phyloP scores from a whole-genome alignment of 495 filamentous ascomycete genomes.

The Clavariopsis aquatica region DNA sequence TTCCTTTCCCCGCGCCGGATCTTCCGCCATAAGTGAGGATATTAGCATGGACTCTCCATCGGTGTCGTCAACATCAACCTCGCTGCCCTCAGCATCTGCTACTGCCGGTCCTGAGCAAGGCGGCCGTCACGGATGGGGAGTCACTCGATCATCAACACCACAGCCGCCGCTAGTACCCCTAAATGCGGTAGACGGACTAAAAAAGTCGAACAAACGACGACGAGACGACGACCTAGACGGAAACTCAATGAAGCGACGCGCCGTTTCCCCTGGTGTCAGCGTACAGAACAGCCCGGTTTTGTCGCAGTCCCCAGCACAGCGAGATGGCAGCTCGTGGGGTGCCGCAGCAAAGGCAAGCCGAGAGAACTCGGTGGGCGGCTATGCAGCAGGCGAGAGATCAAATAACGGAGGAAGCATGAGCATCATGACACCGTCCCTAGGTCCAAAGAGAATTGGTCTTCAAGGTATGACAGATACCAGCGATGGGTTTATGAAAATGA shows the following conservation, averaged over 20 bases:
- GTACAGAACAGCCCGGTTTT: slow-evolving; percentile 87
- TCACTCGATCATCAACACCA: slow-evolving; percentile 55
- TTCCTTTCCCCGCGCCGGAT: slow-evolving; percentile 58
- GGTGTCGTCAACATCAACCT: slow-evolving; percentile 41
- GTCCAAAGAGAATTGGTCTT: slow-evolving; percentile 73
- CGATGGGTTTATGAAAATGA: slow-evolving; percentile 97
- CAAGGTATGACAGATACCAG: slow-evolving; percentile 96
- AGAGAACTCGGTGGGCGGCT: slow-evolving; percentile 53
- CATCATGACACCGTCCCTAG: slow-evolving; percentile 46
- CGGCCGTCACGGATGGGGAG: slow-evolving; percentile 29
- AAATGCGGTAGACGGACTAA: slow-evolving; percentile 66
- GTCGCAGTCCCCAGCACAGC: slow-evolving; percentile 71
- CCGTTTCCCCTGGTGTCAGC: slow-evolving; percentile 90
- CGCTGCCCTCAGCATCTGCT: slow-evolving; percentile 23
- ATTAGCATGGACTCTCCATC: slow-evolving; percentile 71
- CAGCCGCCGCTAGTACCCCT: slow-evolving; percentile 45
- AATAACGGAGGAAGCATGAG: slow-evolving; percentile 50
- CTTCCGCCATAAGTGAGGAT: slow-evolving; percentile 71
- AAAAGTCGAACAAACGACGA: slow-evolving; percentile 68
- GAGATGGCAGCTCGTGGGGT: slow-evolving; percentile 72
- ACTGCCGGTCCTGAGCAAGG: slow-evolving; percentile 35
- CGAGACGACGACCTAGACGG: slow-evolving; percentile 92
- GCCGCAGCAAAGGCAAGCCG: slow-evolving; percentile 60
- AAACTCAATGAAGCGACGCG: slow-evolving; percentile 84
- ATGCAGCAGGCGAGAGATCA: slow-evolving; percentile 54